Evolutionary conservation across 2,329 filamentous ascomycete species (phyloP), one percentile per base, ranked within the genome.

Genomic region (Botrytis deweyae): DNA sequence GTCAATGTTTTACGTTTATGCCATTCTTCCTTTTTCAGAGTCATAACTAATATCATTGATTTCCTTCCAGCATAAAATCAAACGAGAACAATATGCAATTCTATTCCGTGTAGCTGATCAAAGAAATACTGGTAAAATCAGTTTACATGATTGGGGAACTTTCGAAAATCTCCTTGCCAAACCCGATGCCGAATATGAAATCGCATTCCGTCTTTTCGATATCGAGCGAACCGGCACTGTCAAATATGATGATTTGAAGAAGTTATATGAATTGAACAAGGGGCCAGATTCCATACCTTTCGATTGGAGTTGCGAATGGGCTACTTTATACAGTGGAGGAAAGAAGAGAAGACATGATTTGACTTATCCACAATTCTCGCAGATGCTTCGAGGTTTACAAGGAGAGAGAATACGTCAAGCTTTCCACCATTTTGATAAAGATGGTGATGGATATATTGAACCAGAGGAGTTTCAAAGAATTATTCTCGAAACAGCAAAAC

Each of bases 281-380:
- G 91, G 92, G n/a, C 85, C 90, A 38, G 88, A 93, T 75, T 93
- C 88, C 82, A 92, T 99, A 76, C 93, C 96, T 22, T 98, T 99
- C 81, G 93, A 99, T 84, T 98, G 96, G 95, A 92, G 95, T 81
- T 97, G 93, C 77, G 93, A 97, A 82, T 99, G 96, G 96, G 95
- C 94, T 59, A 93, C 92, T 79, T 88, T 99, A 76, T 98, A 99
- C 85, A 93, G 96, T 79, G 96, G 96, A 76, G 90, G 91, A 81
- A 94, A 92, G 86, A 93, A 93, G 84, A 91, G 93, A 83, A 89
- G 95, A 77, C 96, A 98, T 83, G 90, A 92, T 80, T 91, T 99
- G 86, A 95, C 95, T 79, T 99, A 99, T 83, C 91, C 92, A 9
- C 95, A 99, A 84, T 99, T 99, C 85, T 93, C 95, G 66, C 96